Evolutionary conservation across 192 early-diverging fungal genomes (phyloP).

Genomic region (Gonapodya prolifera): DNA sequence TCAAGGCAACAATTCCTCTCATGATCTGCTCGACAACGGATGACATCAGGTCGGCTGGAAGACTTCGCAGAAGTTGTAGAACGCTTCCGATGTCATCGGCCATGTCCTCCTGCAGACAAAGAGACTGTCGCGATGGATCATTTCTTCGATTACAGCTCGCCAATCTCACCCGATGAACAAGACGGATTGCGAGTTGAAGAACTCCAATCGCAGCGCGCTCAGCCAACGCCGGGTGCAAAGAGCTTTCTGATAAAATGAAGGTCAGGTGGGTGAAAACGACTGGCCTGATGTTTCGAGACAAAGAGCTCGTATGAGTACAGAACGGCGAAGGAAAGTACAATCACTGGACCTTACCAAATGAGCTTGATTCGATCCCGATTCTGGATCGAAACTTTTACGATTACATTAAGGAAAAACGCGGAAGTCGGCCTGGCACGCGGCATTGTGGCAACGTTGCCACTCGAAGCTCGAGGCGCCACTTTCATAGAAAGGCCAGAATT

Average conservation of each 20-base stretch:
- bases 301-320: not conserved
- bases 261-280: constrained; percentile 55
- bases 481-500: constrained; percentile 9
- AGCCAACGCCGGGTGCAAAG: constrained; percentile 47
- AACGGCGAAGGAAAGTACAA: not conserved
- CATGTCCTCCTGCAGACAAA: constrained; percentile 18
- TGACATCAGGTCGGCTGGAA: constrained; percentile 47
- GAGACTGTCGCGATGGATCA: constrained; percentile 21
- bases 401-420: constrained; percentile 61
- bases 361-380: constrained; percentile 58
- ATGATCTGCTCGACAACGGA: constrained; percentile 63
- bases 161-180: constrained; percentile 47
- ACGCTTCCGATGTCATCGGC: constrained; percentile 16
- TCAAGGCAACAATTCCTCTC: constrained; percentile 54
- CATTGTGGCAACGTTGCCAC: constrained; percentile 10
- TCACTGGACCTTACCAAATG: constrained; percentile 28
- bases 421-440: constrained; percentile 47
- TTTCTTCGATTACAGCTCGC: constrained; percentile 33
- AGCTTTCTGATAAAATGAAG: constrained; percentile 55
- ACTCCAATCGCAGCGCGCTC: constrained; percentile 66
- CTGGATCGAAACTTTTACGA: constrained; percentile 59
- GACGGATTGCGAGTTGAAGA: constrained; percentile 51
- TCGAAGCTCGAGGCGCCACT: no score
- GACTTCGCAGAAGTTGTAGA: constrained; percentile 33
- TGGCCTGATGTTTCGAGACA: constrained; percentile 39